A percentile compares a stretch with the other conserved stretches of the same genome.
Conservation (phyloP, 202 grass and related monocot genomes). For the Cymbopogon flexuosus region DNA sequence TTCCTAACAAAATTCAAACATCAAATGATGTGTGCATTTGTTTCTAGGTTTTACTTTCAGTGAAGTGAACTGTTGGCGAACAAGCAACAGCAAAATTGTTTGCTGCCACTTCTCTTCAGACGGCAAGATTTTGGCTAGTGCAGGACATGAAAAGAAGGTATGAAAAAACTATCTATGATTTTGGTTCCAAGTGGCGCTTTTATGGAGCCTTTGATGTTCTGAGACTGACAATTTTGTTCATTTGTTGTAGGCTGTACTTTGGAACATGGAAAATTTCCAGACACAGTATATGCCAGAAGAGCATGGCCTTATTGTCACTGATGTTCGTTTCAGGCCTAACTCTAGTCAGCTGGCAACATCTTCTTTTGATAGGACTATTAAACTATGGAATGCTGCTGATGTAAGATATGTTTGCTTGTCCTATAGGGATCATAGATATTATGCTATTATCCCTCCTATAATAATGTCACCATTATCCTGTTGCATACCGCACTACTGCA, state of each 20-base stretch:
- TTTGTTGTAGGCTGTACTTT: conserved; percentile 72
- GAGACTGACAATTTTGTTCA: conserved; percentile 16
- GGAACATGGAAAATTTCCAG: conserved; percentile 96
- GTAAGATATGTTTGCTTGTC: conserved; percentile 46
- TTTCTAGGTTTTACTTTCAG: conserved; percentile 83
- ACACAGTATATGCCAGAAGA: conserved; percentile 80
- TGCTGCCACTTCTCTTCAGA: conserved; percentile 97
- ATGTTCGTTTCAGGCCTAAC: conserved; percentile 91
- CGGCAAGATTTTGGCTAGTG: conserved; percentile 87
- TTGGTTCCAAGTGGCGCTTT: background rate
- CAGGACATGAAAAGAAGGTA: conserved; percentile 99
- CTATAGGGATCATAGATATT: background rate
- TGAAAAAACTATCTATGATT: conserved; percentile 6
- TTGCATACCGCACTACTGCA: background rate
- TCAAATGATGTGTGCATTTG: conserved; percentile 9
- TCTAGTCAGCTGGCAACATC: conserved; percentile 83
- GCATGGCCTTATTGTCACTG: conserved; percentile 65
- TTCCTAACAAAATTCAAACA: background rate
- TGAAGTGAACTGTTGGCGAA: conserved; percentile 67
- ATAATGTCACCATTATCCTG: background rate
- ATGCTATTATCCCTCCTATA: background rate
- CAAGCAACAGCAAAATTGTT: conserved; percentile 91
- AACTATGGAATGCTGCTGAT: conserved; percentile 84
- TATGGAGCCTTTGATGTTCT: conserved; percentile 20
- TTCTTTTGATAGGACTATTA: conserved; percentile 84